Percentiles rank a stretch among this genome's conserved stretches.
These are phyloP conservation scores for Neohortaea acidophila DNA, from an alignment of 495 filamentous ascomycete genomes.

Conservation along the genomic window DNA sequence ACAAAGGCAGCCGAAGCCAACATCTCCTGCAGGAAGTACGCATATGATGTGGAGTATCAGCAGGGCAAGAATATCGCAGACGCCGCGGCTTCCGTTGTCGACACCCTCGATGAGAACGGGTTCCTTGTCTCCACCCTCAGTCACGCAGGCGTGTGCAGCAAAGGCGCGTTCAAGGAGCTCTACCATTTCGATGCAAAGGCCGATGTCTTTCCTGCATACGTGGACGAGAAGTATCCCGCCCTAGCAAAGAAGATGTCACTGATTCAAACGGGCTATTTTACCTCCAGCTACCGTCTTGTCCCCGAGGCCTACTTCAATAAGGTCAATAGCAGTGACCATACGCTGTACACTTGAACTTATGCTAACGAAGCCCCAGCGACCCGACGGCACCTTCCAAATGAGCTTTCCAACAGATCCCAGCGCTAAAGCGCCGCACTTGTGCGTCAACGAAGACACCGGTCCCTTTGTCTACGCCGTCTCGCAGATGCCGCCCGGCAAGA, in stretches of 20 bases:
- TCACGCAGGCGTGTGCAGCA: conserved; percentile 17
- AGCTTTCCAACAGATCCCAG: background rate
- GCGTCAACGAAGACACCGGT: conserved; percentile 29
- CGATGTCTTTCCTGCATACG: conserved; percentile 13
- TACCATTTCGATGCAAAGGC: conserved; percentile 15
- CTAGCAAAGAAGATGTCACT: conserved; percentile 21
- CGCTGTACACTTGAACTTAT: no score
- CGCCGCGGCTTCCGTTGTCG: conserved; percentile 27
- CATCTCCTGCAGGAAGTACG: conserved; percentile 28
- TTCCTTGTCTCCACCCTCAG: conserved; percentile 19
- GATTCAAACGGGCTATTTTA: conserved; percentile 34
- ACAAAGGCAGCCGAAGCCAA: conserved; percentile 15
- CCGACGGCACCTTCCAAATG: background rate
- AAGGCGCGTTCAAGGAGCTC: conserved; percentile 11
- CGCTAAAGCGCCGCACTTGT: conserved; percentile 23
- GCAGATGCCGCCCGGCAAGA: conserved; percentile 30
- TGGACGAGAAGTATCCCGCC: conserved; percentile 1
- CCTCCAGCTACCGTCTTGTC: no score
- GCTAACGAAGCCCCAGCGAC: no score
- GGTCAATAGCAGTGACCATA: no score
- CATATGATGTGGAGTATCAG: conserved; percentile 33
- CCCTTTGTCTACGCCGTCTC: conserved; percentile 31
- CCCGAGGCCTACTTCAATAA: no score
- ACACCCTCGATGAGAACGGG: conserved; percentile 9
- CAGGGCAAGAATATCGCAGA: conserved; percentile 37